Evolutionary conservation across 495 filamentous ascomycete species (phyloP), one percentile per base, ranked within the genome.

Genomic region (Jackrogersella multiformis): DNA sequence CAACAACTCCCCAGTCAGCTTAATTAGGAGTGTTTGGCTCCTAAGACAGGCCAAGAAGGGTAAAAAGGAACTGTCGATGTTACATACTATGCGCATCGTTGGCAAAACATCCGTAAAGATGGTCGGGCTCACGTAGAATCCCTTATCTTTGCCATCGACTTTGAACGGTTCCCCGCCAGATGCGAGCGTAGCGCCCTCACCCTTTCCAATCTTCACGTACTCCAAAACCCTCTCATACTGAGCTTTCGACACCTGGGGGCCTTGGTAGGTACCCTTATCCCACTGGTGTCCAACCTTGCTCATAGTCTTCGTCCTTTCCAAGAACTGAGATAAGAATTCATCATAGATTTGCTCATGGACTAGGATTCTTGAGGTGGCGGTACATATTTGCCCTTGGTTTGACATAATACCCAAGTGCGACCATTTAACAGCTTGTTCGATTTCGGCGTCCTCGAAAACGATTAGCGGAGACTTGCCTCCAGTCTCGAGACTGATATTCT

Each of bases 401-500:
- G 49, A 53, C 49, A 53, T 53, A 4, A 53, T 53, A 16, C 49
- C 49, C 4, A 53, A n/a, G 5, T 53, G 49, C 15, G 49, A 53
- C 49, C 49, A 53, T 16, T 36, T 38, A 7, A 53, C 49, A 4
- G 49, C 49, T 8, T 53, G 49, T 2, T 53, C 49, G 1, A 53
- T 53, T 7, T 53, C 49, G 16, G 49, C 49, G 15, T 53, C 49
- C 13, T 53, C 49, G 32, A 53, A 53, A 30, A 53, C 49, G 8
- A 53, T 53, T 9, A 53, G 23, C 2, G 49, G 49, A 18, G 49
- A 53, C 12, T 53, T 53, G 12, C 49, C 49, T 53, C 49, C 49
- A 23, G 49, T 53, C 32, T 53, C 49, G 9, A 53, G 49, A 36
- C 49, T 53, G 10, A 53, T 53, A 36, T 53, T 53, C 49, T 53